Base-by-base conservation (phyloP, 768 basidiomycete genomes). In the Tylopilus rubrobrunneus region DNA sequence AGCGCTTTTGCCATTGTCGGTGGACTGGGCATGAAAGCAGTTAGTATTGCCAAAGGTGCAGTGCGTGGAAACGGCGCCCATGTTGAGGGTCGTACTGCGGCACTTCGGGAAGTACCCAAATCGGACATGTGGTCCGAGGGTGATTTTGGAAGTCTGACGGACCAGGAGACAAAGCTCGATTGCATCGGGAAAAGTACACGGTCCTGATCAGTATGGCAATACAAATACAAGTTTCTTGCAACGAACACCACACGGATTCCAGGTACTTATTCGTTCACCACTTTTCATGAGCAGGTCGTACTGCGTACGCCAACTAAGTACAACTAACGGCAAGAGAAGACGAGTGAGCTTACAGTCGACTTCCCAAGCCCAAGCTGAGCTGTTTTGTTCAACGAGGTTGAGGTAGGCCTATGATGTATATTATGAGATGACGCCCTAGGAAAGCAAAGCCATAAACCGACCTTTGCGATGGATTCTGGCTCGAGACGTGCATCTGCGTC, bases 341-440 rank as follows among this genome's bases (percentile, higher is more conserved):
- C 17, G 5, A 42, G 23, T 19, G 47, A 3, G 71, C 86, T 73
- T 62, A 89, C 87, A 73, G 57, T 90, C 88, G 28, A 91, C 74
- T 64, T 90, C 88, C 86, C 87, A 91, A 9, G 86, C 84, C 85
- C 80, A 87, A 7, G 85, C 79, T 39, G 85, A 85, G 28, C 80
- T 76, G 49, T 87, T 85, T 69, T 89, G 89, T 48, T 82, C 78
- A 7, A 74, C 78, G 19, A 91, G 80, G 63, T 79, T 80, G 33
- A 86, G 69, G 61, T 89, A 88, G 1, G 83, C 71, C 87, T 89
- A 12, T 56, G 10, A 47, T 19, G 27, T 15, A 5, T 34, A 29
- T 19, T 23, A 48, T 60, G 21, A 59, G 51, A 41, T 19, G 14
- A 43, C 25, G 4, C 25, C 4, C 25, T 7, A 11, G 0, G 34